Base-by-base conservation (phyloP, 805 yeast species). In the Hyphopichia homilentoma region DNA sequence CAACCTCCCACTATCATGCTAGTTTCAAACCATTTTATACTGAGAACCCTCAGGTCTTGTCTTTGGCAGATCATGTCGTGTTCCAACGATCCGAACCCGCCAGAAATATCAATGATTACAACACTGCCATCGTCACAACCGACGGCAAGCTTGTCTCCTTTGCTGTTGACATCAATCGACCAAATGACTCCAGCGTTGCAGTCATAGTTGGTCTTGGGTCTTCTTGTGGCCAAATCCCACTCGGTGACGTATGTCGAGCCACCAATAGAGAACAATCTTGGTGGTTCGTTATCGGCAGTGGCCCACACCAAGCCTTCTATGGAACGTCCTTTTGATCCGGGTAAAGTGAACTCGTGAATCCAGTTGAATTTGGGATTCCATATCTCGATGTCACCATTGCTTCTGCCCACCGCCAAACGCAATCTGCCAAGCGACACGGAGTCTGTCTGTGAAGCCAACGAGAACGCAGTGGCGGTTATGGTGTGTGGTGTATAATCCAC, bases 101-200 rank as follows among this genome's bases (percentile, higher is more conserved):
- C 95, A 6, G 85, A 67, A n/a, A 89, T 77, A 50, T 87, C 87
- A 12, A 88, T 68, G 4, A 93, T 57, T 2, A 84, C 95, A 7
- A 90, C 88, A 5, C 86, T 70, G 16, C 98, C 98, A 52, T 89
- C 94, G 46, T 93, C 98, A 58, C 97, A 90, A 3, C 97, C 98
- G 1, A 85, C 84, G 1, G 96, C 86, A 21, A 93, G 62, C 46
- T 70, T 77, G 38, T 71, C 61, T 29, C 81, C 84, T 15, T 72
- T 61, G 16, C 72, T 70, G 41, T 79, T 80, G 15, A 79, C 76
- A 4, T 83, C 79, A 29, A 89, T 59, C 6, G 95, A 84, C 98
- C 98, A 93, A 34, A 88, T 83, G 12, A 87, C 80, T 21, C 97
- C 97, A 3, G 95, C 84, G 53, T 88, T 86, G 63, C 96, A 86